Base-by-base conservation (phyloP, 352 stramenopile genomes). In the Blastocystis sp. region DNA sequence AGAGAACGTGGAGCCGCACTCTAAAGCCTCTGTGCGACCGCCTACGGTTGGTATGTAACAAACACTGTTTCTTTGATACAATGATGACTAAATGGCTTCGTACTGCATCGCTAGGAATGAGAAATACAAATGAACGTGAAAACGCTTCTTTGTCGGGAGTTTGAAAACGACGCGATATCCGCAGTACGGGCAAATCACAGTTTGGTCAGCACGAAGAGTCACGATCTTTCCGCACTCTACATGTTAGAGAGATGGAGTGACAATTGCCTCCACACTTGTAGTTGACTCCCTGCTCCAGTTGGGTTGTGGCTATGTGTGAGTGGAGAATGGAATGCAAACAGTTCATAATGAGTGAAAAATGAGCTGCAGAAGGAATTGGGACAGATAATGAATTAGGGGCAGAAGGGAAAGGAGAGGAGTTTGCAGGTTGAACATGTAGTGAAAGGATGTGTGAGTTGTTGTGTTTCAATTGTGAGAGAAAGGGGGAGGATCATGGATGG, bases 151-250 rank as follows among this genome's bases (percentile, higher is more conserved):
- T 4, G 38, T 84, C 19, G 74, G 74, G 19, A 84, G 57, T 84
- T 84, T 84, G 54, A 84, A 84, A 1, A 84, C 74, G 28, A 84
- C 74, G 14, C 74, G 74, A 69, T 84, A 84, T n/a, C 74, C 74
- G 66, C 74, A 84, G 34, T 84, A 84, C 0, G 38, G 34, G 34
- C 74, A 84, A 52, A 84, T 34, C 40, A 84, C 66, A 2, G 60
- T 28, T 3, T 84, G 45, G n/a, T 64, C 57, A 38, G 74, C 74
- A 11, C 57, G 52, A 21, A 84, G 74, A 2, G 40, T 84, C 0
- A 84, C 74, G 38, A 84, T 84, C 40, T 63, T 34, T 40, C 74
- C 74, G 45, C 74, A 84, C 34, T 84, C 74, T 84, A 60, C 21
- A 48, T 1, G 21, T 1, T 6, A 38, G 19, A 42, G 21, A 74